Base-by-base conservation (phyloP, 1,284 basidiomycete genomes). In the Salmacisia buchloeana region DNA sequence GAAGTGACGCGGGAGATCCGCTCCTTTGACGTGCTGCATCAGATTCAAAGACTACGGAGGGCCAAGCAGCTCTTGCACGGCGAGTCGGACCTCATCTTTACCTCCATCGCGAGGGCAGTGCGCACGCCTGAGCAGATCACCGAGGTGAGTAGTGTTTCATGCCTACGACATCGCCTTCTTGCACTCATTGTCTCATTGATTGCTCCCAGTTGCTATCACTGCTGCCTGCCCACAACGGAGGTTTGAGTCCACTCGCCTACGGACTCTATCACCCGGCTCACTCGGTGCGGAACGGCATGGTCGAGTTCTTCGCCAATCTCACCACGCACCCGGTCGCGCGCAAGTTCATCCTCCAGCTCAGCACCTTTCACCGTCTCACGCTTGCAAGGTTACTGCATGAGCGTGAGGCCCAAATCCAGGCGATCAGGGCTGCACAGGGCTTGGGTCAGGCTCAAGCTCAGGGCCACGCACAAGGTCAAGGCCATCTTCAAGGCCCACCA, bases 301-400 rank as follows among this genome's bases (percentile, higher is more conserved):
- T 97, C 23, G 90, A 93, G 27, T 62, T 71, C 34, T 67, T 66
- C 29, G 54, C 60, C 9, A 41, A 63, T 9, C 66, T 68, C 2
- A 43, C 56, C 23, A 33, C 57, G 27, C 60, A 74, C 38, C 38
- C 65, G 6, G 86, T 94, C 66, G 94, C 94, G 0, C 84, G 88
- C 29, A 85, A 91, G 64, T 93, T 90, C 74, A 82, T 97, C 29
- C 87, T 90, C 74, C 82, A 85, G 9, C 85, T 98, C 61, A 97
- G 96, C 79, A 88, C 91, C 73, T 97, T 94, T 78, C 91, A 96
- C 75, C 87, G 92, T 0, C 89, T 91, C 64, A 89, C 91, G 4
- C 80, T 81, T 59, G 69, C 76, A 0, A 69, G 81, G 9, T 69
- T 79, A 25, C 60, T 69, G 9, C 61, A 72, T 57, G 78, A 80